phyloP scores from a whole-genome alignment of 1,284 basidiomycete genomes.

The Waitea zeae region DNA sequence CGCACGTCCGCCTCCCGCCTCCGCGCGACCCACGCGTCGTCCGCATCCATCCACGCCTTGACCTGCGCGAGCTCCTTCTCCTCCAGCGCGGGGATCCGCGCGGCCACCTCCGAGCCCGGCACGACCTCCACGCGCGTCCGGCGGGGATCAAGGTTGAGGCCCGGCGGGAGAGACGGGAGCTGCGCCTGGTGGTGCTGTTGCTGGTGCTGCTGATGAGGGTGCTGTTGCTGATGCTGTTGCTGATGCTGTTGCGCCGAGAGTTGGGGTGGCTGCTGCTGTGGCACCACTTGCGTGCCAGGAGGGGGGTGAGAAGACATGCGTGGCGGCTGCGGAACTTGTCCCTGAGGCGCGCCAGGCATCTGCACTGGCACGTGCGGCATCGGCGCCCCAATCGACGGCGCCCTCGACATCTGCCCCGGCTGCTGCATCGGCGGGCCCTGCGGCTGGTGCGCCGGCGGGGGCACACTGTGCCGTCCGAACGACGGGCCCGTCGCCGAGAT shows the following conservation, averaged over 20 bases:
- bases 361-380: not conserved
- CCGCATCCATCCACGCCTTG: slow-evolving; percentile 30
- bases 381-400: not conserved
- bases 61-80: slow-evolving; percentile 27
- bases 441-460: not conserved
- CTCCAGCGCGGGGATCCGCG: slow-evolving; percentile 34
- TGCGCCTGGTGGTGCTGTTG: slow-evolving; percentile 6
- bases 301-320: slow-evolving; percentile 2
- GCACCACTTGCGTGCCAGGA: slow-evolving; percentile 1
- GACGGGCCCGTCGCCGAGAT: no score
- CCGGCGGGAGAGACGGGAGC: slow-evolving; percentile 16
- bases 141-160: slow-evolving; percentile 33
- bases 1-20: slow-evolving; percentile 11
- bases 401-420: not conserved
- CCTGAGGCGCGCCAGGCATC: not conserved
- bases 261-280: slow-evolving; percentile 2
- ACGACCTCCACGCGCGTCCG: slow-evolving; percentile 51
- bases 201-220: slow-evolving; percentile 5
- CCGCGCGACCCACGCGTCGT: slow-evolving; percentile 21
- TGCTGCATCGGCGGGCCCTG: not conserved
- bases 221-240: slow-evolving; percentile 1
- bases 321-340: slow-evolving; percentile 1
- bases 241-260: no score
- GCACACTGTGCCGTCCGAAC: not conserved
- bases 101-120: slow-evolving; percentile 33